Evolutionary conservation across 2,329 filamentous ascomycete species (phyloP), one percentile per base, ranked within the genome.

Genomic region (Talaromyces verruculosus): DNA sequence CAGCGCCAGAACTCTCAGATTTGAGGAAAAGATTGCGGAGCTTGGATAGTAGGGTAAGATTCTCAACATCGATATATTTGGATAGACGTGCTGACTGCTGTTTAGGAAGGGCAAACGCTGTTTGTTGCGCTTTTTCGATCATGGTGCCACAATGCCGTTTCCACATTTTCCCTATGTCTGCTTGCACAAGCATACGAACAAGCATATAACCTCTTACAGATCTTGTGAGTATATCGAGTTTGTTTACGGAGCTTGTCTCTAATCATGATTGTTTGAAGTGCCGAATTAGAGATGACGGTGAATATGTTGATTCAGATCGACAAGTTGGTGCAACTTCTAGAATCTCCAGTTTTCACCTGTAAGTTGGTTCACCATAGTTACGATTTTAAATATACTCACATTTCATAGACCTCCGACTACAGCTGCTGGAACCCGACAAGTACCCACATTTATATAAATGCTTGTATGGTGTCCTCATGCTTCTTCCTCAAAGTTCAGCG

Each of bases 291-390:
- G 77, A 98, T 99, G 92, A 98, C 94, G 0, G 95, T 99, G 71
- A 97, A 97, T 72, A 96, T 97, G 79, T 86, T 99, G 64, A 99
- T 99, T 51, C 96, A 99, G 77, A 97, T 99, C 71, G 95, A 99
- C 79, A 99, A 99, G 78, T 85, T 99, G 17, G 95, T 99, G 13
- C 95, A 99, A 77, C 85, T 99, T 17, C 88, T 99, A 45, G 95
- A 99, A 77, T 98, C 93, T 0, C 95, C 95, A 0, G 95, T 99
- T 1, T 99, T 99, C 74, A 99, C 95, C 57, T 99, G 92, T 96
- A 79, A 80, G 88, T 77, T 51, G 88, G 77, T 47, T 45, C 10
- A 4, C 7, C 43, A 22, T 11, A 19, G 28, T n/a, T 53, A 17
- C 43, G 8, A 33, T 35, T 43, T 25, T 15, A 47, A 67, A 28